These are phyloP conservation scores for Nicotiana undulata DNA, from an alignment of 257 asterid species.

Conservation along the genomic window DNA sequence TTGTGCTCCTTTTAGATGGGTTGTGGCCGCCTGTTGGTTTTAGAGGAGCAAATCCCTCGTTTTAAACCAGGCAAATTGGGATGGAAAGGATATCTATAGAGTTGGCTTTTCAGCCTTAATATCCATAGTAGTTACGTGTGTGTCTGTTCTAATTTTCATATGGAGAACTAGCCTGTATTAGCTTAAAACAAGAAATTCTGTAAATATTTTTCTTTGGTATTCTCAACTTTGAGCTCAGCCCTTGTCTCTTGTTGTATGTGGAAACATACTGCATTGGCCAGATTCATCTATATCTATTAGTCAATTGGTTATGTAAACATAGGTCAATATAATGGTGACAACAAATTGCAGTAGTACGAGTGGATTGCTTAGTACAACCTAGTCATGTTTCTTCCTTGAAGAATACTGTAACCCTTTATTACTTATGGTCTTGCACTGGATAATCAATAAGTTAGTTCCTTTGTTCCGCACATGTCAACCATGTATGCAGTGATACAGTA, in stretches of 20 bases:
- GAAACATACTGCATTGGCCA: background rate
- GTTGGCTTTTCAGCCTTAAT: background rate
- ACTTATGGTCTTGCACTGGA: too few species aligned
- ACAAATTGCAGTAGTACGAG: background rate
- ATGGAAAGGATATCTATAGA: background rate
- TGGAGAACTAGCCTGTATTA: background rate
- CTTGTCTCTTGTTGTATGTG: background rate
- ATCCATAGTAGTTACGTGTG: background rate
- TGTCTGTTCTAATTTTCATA: background rate
- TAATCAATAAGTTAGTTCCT: too few species aligned
- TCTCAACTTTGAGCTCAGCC: background rate
- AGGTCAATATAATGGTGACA: background rate
- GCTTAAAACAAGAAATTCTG: background rate
- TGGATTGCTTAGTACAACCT: background rate
- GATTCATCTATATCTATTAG: background rate
- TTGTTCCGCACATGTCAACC: too few species aligned
- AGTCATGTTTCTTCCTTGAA: too few species aligned
- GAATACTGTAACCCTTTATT: too few species aligned
- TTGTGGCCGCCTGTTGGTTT: background rate
- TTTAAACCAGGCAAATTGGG: background rate
- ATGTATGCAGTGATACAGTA: too few species aligned
- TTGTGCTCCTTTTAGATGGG: background rate
- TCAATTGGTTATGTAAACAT: background rate
- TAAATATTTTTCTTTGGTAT: background rate
- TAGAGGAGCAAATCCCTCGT: background rate